These are phyloP conservation scores for Echium plantagineum DNA, from an alignment of 257 asterid genomes.

Conservation along the genomic window DNA sequence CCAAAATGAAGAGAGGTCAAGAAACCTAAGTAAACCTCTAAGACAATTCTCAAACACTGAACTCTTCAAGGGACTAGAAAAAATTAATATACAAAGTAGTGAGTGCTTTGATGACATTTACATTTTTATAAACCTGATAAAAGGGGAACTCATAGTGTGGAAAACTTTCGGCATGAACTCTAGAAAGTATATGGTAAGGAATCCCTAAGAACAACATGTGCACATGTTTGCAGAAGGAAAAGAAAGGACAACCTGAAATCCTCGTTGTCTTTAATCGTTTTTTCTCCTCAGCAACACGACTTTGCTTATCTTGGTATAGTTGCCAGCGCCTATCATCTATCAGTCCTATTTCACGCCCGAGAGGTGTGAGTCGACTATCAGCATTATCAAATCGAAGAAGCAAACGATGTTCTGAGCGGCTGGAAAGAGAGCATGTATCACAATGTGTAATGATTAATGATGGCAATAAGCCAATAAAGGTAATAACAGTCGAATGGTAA, in stretches of 20 bases:
- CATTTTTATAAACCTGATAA: too few species aligned
- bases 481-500: neutral
- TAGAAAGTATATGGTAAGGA: too few species aligned
- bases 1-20: too few species aligned
- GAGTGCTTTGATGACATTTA: too few species aligned
- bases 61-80: too few species aligned
- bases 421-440: constrained; percentile 14
- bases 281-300: constrained; percentile 71
- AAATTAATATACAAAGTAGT: too few species aligned
- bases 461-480: neutral
- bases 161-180: too few species aligned
- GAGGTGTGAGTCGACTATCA: constrained; percentile 93
- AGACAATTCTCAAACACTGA: too few species aligned
- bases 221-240: neutral
- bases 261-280: constrained; percentile 55
- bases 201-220: neutral
- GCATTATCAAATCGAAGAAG: constrained; percentile 93
- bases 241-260: constrained; percentile 50
- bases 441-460: neutral
- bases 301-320: constrained; percentile 72
- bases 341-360: constrained; percentile 86
- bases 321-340: constrained; percentile 79
- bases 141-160: too few species aligned
- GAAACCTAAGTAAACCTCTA: too few species aligned
- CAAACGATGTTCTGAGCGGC: constrained; percentile 95